phyloP scores from a whole-genome alignment of 2,329 filamentous ascomycete species.

The Fusarium decemcellulare region DNA sequence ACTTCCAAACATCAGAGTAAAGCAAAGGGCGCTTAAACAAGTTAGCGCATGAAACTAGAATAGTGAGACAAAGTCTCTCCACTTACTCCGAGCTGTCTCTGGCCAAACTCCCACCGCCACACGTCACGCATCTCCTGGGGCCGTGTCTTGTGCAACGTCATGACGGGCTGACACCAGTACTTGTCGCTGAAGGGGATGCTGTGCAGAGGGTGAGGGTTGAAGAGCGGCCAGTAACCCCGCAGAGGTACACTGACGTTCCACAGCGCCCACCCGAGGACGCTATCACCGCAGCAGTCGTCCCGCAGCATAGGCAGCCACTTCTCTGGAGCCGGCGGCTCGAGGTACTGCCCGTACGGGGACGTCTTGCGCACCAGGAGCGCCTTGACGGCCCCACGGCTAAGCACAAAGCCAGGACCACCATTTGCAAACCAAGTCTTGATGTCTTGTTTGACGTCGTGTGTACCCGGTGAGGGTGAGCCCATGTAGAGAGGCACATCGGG shows the following conservation, averaged over 20 bases:
- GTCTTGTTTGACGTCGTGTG: slow-evolving; percentile 47
- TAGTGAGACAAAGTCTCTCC: too few relatives aligned
- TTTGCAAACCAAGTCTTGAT: slow-evolving; percentile 62
- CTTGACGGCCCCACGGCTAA: slow-evolving; percentile 61
- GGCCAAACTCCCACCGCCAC: slow-evolving; percentile 61
- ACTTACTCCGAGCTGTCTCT: slow-evolving; percentile 51
- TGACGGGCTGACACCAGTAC: slow-evolving; percentile 66
- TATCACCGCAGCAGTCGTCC: slow-evolving; percentile 67
- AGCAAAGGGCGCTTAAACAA: slow-evolving; percentile 51
- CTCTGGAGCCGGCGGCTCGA: slow-evolving; percentile 55
- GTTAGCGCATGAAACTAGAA: slow-evolving; percentile 27
- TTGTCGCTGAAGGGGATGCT: slow-evolving; percentile 60
- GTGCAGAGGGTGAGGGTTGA: slow-evolving; percentile 65
- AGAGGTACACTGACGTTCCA: slow-evolving; percentile 60
- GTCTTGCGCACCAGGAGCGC: slow-evolving; percentile 53
- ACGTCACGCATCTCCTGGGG: slow-evolving; percentile 63
- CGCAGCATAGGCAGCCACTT: slow-evolving; percentile 58
- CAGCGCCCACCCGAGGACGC: slow-evolving; percentile 63
- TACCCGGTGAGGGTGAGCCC: slow-evolving; percentile 62
- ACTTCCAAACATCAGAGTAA: slow-evolving; percentile 55
- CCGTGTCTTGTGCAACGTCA: slow-evolving; percentile 64
- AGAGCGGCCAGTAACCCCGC: slow-evolving; percentile 64
- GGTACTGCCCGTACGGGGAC: slow-evolving; percentile 53
- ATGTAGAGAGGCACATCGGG: slow-evolving; percentile 61
- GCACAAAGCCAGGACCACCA: slow-evolving; percentile 63